Percentiles rank a stretch among this genome's conserved stretches.
These are phyloP conservation scores for Syzygium jambos DNA, from an alignment of 345 rosid species.

Conservation along the genomic window DNA sequence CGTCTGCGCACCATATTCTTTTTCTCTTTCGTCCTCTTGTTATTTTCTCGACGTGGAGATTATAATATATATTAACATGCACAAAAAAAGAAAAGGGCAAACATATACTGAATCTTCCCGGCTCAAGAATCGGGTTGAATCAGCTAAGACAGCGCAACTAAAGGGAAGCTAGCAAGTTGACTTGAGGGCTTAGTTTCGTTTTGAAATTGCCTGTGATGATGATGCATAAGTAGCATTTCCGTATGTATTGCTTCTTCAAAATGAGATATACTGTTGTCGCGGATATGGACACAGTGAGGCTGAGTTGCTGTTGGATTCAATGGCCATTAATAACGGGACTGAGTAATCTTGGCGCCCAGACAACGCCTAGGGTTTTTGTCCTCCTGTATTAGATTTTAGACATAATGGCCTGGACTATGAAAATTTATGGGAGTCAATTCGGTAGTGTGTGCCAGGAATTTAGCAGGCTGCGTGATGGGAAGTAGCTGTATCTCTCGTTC, in stretches of 20 bases:
- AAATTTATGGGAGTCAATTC: neutral
- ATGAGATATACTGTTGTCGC: neutral
- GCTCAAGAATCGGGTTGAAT: neutral
- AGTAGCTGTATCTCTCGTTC: neutral
- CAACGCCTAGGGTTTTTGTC: constrained; percentile 3
- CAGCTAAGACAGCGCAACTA: neutral
- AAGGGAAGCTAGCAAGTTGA: neutral
- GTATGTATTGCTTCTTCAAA: neutral
- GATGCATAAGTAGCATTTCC: neutral
- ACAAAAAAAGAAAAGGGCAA: neutral
- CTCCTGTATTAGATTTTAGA: neutral
- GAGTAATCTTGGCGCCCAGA: constrained; percentile 15
- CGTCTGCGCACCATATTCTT: neutral
- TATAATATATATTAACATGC: neutral
- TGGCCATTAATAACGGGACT: constrained; percentile 1
- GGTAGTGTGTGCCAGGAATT: neutral
- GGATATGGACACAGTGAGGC: neutral
- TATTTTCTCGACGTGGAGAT: neutral
- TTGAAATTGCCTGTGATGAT: neutral
- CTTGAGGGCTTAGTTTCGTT: neutral
- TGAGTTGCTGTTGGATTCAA: constrained; percentile 9
- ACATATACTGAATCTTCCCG: neutral
- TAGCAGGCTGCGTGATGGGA: neutral
- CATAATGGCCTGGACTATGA: neutral
- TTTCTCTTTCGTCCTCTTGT: neutral